Base-by-base conservation (phyloP, 805 yeast genomes). In the Wickerhamiella brachini region DNA sequence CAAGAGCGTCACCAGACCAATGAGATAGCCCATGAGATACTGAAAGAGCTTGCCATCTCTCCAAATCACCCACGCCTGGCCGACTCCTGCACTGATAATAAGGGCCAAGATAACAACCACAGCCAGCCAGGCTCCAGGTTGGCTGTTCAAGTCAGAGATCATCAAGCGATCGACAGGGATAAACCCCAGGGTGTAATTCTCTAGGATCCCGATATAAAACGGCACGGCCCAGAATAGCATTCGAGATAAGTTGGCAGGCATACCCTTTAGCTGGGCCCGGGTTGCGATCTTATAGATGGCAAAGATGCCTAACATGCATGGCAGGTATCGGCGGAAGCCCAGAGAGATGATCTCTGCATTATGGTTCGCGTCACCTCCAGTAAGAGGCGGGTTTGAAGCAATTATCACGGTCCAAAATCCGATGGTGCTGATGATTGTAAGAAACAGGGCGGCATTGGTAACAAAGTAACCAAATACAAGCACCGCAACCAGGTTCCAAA, bases 161-260 rank as follows among this genome's bases (percentile, higher is more conserved):
- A 90, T 85, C 44, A 90, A 70, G 51, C 98, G 71, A 62, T 90
- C 97, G 10, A 89, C 81, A 0, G 97, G 95, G 10, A 90, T 67
- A 54, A 89, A 70, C 62, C 88, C 97, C 67, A 90, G 87, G 0
- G 95, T 86, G 59, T 85, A 74, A 65, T 87, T 89, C 64, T 89
- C 88, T 59, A 88, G 72, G 34, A 85, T 73, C 1, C 96, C 95
- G 2, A 85, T 59, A 94, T 95, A 86, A 61, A 83, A 83, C 2
- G 82, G 70, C 0, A 89, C 83, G 55, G 83, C 84, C 93, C 95
- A 89, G 26, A 78, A 63, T 0, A 78, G 41, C 0, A 75, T 58
- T 45, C 79, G 55, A 18, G 67, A 56, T 21, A 69, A 54, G 38
- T 62, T 57, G 12, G 69, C 69, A 10, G 53, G 52, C 54, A 51